phyloP scores from a whole-genome alignment of 1,284 basidiomycete genomes.

The Cryptococcus neoformans region DNA sequence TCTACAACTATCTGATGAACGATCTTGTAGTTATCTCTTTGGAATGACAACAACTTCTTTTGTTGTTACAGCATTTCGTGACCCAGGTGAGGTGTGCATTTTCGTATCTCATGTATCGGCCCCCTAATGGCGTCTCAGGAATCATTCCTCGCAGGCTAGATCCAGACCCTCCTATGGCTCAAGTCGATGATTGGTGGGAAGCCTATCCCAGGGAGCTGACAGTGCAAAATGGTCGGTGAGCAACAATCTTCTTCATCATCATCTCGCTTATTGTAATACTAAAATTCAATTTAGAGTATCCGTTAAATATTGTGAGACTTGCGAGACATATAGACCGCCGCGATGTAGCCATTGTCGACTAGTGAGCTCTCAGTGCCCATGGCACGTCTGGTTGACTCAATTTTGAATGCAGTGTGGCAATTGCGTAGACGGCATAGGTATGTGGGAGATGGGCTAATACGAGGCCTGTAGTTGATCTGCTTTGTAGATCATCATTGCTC shows the following conservation, averaged over 20 bases:
- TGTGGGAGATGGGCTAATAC: neutral
- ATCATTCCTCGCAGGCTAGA: constrained; percentile 83
- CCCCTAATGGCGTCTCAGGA: constrained; percentile 38
- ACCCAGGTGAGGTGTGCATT: constrained; percentile 58
- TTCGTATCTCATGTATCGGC: neutral
- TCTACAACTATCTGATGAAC: neutral
- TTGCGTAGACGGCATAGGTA: constrained; percentile 70
- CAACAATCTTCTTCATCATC: neutral
- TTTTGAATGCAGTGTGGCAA: constrained; percentile 70
- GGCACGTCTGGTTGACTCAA: constrained; percentile 7
- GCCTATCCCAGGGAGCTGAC: constrained; percentile 77
- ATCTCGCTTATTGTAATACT: neutral
- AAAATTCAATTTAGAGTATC: constrained; percentile 59
- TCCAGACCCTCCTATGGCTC: constrained; percentile 68
- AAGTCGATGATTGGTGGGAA: constrained; percentile 58
- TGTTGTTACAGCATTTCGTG: constrained; percentile 63
- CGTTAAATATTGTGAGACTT: constrained; percentile 87
- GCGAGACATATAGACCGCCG: constrained; percentile 83
- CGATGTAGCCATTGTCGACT: constrained; percentile 89
- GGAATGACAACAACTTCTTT: constrained; percentile 36
- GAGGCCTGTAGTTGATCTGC: constrained; percentile 27
- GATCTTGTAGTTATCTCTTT: constrained; percentile 32
- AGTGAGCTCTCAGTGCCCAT: constrained; percentile 52
- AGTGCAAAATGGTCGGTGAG: constrained; percentile 73
- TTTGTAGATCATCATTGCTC: constrained; percentile 81